Conservation (phyloP, 495 filamentous ascomycete genomes). For the Ramalina intermedia region DNA sequence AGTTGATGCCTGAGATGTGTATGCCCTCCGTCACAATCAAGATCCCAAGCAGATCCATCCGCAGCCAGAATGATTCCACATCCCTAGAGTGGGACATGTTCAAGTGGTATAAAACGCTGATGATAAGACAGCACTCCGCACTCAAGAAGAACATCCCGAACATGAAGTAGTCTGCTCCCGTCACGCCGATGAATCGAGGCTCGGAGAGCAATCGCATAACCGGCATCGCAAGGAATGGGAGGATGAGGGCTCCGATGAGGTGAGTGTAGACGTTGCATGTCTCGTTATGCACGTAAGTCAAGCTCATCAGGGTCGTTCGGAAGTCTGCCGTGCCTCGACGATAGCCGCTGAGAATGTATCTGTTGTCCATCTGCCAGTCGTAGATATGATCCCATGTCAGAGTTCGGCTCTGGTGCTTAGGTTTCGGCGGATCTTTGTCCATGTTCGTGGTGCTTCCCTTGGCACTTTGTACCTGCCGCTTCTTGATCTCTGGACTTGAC, state of each 20-base stretch:
- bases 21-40: no score
- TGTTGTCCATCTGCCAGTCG: conserved; percentile 24
- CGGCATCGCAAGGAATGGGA: conserved; percentile 9
- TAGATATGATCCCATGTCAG: conserved; percentile 14
- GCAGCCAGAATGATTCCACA: conserved; percentile 2
- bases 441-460: no score
- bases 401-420: no score
- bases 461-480: no score
- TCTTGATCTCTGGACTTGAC: no score
- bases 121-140: conserved; percentile 23
- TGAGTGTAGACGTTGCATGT: conserved; percentile 29
- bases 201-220: conserved; percentile 18
- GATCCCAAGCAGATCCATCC: no score
- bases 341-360: conserved; percentile 24
- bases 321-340: conserved; percentile 22
- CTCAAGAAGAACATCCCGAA: conserved; percentile 28
- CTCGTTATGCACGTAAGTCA: conserved; percentile 32
- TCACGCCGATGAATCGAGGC: conserved; percentile 18
- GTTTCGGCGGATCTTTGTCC: no score
- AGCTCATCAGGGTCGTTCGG: conserved; percentile 16
- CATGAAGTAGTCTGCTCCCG: conserved; percentile 21
- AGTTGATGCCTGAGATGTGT: no score
- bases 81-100: conserved; percentile 32
- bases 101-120: conserved; percentile 33
- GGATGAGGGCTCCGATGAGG: conserved; percentile 19